A percentile compares a stretch with the other conserved stretches of the same genome.
These are phyloP conservation scores for Ophiocordyceps robertsii DNA, from an alignment of 2,329 filamentous ascomycete species.

Conservation along the genomic window DNA sequence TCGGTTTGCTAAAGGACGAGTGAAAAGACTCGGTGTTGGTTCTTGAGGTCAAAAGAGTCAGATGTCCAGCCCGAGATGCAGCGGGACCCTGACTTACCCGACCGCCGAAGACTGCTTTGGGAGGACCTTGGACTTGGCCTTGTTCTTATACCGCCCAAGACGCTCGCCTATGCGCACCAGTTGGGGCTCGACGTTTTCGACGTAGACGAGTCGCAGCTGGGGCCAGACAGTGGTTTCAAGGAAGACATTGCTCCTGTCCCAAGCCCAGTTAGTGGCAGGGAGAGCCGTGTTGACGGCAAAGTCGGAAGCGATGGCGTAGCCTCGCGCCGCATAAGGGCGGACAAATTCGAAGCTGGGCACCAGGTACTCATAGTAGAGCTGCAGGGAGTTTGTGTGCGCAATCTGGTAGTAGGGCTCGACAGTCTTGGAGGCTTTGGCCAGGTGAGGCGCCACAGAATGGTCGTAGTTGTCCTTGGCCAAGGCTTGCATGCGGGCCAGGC, in stretches of 20 bases:
- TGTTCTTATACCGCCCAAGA: slow-evolving; percentile 56
- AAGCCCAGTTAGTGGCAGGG: slow-evolving; percentile 58
- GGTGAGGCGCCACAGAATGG: slow-evolving; percentile 56
- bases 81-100: neutral
- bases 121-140: slow-evolving; percentile 17
- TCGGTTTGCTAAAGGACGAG: slow-evolving; percentile 21
- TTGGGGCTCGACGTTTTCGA: slow-evolving; percentile 90
- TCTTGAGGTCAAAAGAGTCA: neutral
- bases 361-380: slow-evolving; percentile 59
- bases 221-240: slow-evolving; percentile 71
- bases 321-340: slow-evolving; percentile 58
- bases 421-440: slow-evolving; percentile 44
- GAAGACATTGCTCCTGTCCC: slow-evolving; percentile 56
- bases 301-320: slow-evolving; percentile 51
- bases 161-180: slow-evolving; percentile 83
- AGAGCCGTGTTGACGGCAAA: slow-evolving; percentile 58
- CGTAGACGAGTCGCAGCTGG: slow-evolving; percentile 64
- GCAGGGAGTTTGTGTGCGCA: slow-evolving; percentile 45
- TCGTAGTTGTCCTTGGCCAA: slow-evolving; percentile 55
- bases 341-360: slow-evolving; percentile 64
- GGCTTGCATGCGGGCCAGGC: slow-evolving; percentile 50
- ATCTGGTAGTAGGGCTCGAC: slow-evolving; percentile 62
- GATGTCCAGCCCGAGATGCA: neutral
- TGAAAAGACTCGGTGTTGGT: neutral
- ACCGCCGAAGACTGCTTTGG: slow-evolving; percentile 2